Percentiles rank a stretch among this genome's conserved stretches.
Evolutionary conservation across 2,329 filamentous ascomycete species (phyloP).

Genomic region (Alternaria infectoria): DNA sequence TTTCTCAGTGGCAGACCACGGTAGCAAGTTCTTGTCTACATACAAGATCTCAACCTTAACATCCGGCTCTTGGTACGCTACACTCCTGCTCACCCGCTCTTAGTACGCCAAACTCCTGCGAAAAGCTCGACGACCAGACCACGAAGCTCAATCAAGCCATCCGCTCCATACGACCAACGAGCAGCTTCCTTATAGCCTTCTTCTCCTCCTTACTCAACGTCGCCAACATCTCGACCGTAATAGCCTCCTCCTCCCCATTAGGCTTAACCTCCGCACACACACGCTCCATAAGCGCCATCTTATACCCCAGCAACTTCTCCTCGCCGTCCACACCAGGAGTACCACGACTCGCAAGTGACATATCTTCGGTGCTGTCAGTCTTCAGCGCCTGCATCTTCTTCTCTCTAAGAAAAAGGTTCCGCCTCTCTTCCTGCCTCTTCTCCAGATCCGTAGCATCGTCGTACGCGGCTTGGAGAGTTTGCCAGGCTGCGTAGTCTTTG

Average conservation of each 20-base stretch:
- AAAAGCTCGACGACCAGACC: neutral
- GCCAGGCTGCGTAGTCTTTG: constrained; percentile 9
- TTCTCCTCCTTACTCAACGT: constrained; percentile 15
- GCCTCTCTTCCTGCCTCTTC: constrained; percentile 18
- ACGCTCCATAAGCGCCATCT: constrained; percentile 31
- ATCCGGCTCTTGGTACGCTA: neutral
- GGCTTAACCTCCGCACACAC: constrained; percentile 17
- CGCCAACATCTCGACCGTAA: constrained; percentile 4
- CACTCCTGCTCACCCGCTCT: too few relatives aligned
- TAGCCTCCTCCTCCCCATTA: neutral
- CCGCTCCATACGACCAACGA: constrained; percentile 4
- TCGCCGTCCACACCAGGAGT: rapidly evolving
- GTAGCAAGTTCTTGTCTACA: neutral
- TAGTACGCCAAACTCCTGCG: rapidly evolving
- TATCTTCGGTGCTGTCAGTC: constrained; percentile 7
- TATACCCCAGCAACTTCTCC: constrained; percentile 16
- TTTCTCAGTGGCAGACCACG: neutral
- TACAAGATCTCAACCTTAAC: rapidly evolving
- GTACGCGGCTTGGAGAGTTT: neutral
- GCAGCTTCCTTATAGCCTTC: constrained; percentile 12
- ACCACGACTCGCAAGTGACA: neutral
- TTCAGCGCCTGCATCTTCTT: constrained; percentile 18
- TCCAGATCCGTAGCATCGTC: constrained; percentile 17
- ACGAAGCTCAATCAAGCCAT: neutral
- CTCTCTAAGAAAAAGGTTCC: constrained; percentile 23